Evolutionary conservation across 2,329 filamentous ascomycete genomes (phyloP), one percentile per base, ranked within the genome.

Genomic region (Ophidiomyces ophidiicola): DNA sequence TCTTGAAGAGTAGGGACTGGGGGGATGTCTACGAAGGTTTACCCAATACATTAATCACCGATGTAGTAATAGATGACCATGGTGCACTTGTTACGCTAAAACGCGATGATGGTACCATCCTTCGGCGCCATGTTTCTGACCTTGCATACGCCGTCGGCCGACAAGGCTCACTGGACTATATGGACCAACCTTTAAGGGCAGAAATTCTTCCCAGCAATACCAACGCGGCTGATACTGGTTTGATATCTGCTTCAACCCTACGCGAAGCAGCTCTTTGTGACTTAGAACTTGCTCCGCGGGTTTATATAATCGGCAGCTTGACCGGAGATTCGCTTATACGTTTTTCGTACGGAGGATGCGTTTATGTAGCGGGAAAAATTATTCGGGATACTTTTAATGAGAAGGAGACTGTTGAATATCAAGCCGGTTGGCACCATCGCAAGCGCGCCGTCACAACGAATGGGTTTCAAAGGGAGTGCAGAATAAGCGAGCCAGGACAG

Each of bases 321-420:
- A 73, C 72, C 0, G 74, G 74, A 3, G 74, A 78, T 51, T 74
- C 72, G 2, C 58, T 78, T 3, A 69, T 78, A 18, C 61, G 73
- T 1, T 74, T 75, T 48, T 70, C 71, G 6, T 71, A 74, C 19
- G 73, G 74, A 2, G 69, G 72, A 4, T 76, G 73, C 46, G 66
- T 71, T 5, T 71, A 70, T 48, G 64, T 69, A 3, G 74, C 72
- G 3, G 68, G 71, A 3, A 68, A 63, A 44, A 64, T 76, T 14
- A 61, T 69, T 7, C 24, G 26, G 2, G 19, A 25, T 14, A 15
- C 19, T 12, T 10, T 18, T n/a, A 11, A 20, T 11, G n/a, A n/a
- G n/a, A n/a, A n/a, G n/a, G n/a, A n/a, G 17, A 6, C 14, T 8
- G 12, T 8, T 10, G 15, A 19, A 23, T 19, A 18, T 17, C 11